phyloP scores from a whole-genome alignment of 2,329 filamentous ascomycete species.

The Thielaviopsis populi region DNA sequence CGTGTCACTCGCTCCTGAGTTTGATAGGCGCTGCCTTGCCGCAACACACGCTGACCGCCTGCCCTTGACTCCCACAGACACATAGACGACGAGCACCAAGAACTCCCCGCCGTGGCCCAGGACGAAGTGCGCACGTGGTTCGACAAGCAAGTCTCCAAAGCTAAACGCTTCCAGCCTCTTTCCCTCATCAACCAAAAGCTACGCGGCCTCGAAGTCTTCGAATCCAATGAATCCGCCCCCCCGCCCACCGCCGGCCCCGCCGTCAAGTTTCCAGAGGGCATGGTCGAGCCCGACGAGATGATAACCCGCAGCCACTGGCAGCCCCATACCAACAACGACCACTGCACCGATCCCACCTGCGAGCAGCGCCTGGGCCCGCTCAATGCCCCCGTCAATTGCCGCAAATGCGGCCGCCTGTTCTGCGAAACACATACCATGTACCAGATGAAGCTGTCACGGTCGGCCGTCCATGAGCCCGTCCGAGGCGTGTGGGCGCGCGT shows the following conservation, averaged over 20 bases:
- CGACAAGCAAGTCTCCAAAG: conserved; percentile 83
- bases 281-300: conserved; percentile 70
- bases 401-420: conserved; percentile 83
- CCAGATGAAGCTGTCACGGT: conserved; percentile 90
- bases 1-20: background rate
- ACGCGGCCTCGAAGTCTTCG: conserved; percentile 82
- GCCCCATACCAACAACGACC: conserved; percentile 53
- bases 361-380: conserved; percentile 62
- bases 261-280: conserved; percentile 25
- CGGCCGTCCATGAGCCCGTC: conserved; percentile 77
- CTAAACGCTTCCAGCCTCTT: conserved; percentile 82
- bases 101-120: conserved; percentile 74
- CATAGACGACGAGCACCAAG: conserved; percentile 79
- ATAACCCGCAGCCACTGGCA: conserved; percentile 89
- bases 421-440: conserved; percentile 99
- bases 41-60: background rate
- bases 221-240: conserved; percentile 60
- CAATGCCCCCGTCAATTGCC: conserved; percentile 79
- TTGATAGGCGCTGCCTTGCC: background rate
- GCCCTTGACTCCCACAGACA: conserved; percentile 26
- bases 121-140: conserved; percentile 97
- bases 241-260: conserved; percentile 26
- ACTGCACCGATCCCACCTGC: conserved; percentile 77
- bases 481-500: conserved; percentile 87
- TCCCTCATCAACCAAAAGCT: conserved; percentile 87